Evolutionary conservation across 2,329 filamentous ascomycete species (phyloP), one percentile per base, ranked within the genome.

Genomic region (Chaetomium sp.): DNA sequence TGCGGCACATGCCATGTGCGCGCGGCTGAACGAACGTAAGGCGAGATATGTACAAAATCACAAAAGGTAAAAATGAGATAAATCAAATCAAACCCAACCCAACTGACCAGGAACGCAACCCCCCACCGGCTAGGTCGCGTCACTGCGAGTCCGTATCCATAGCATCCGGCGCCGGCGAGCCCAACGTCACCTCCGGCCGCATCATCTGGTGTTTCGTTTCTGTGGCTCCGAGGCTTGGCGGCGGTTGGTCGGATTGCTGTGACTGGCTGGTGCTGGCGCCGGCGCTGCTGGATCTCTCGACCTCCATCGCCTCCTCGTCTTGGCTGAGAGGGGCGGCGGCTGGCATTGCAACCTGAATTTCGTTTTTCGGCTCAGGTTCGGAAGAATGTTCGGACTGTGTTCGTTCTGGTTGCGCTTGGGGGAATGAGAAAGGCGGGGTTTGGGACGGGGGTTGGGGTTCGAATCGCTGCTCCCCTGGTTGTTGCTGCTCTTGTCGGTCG

Each of bases 121-220:
- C 5, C 7, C 13, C 13, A 16, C 38, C 38, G 38, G 38, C 38
- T 16, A 19, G 13, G 7, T 42, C 38, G 38, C 16, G 38, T 47
- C 51, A 55, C 33, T 60, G 49, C 47, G 42, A 70, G 33, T 71
- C 69, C 45, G 65, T 69, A 33, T 71, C 70, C 69, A 69, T 70
- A 10, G 51, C 60, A 64, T 72, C 70, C 31, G 70, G 67, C 53
- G 70, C 66, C 1, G 71, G 71, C 25, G 71, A 72, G 1, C 71
- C 71, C 2, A 72, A 67, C 12, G 67, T 69, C n/a, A 72, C 71
- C 56, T 71, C 69, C 0, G 71, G 71, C 1, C 66, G 31, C 12
- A 66, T 38, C 50, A 69, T 49, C 38, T 63, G 63, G 13, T 62
- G 62, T 45, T 62, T 65, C 6, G 59, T 55, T 8, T 69, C 65